Conservation (phyloP, 2,329 filamentous ascomycete species). For the Verticillium albo-atrum region DNA sequence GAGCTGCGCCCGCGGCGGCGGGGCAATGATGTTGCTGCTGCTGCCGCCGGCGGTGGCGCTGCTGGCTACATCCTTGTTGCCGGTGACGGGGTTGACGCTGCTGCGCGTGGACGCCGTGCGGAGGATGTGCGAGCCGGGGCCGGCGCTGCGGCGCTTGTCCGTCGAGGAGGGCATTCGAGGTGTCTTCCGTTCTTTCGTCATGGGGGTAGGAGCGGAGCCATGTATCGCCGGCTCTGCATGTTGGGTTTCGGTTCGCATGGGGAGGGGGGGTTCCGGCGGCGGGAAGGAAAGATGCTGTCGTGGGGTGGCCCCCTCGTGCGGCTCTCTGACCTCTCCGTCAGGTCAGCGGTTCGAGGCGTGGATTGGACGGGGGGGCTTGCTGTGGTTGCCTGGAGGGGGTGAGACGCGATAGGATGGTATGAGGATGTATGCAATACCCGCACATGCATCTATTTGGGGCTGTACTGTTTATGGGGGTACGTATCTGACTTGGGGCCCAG, state of each 20-base stretch:
- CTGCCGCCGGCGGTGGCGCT: slow-evolving; percentile 12
- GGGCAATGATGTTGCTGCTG: slow-evolving; percentile 28
- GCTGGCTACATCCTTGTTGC: slow-evolving; percentile 21
- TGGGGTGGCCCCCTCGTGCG: not conserved
- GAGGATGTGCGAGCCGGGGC: slow-evolving; percentile 20
- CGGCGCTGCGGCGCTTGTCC: slow-evolving; percentile 38
- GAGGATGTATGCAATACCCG: not conserved
- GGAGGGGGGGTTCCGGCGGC: not conserved
- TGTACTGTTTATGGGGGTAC: not conserved
- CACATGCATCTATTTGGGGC: not conserved
- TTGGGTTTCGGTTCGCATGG: slow-evolving; percentile 1
- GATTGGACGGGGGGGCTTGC: not conserved
- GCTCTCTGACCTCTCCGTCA: not conserved
- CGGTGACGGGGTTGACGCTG: slow-evolving; percentile 22
- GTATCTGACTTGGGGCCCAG: not conserved
- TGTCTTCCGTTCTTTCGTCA: slow-evolving; percentile 15
- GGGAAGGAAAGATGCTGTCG: not conserved
- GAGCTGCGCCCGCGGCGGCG: slow-evolving; percentile 34
- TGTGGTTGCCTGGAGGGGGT: not conserved
- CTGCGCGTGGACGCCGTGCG: slow-evolving; percentile 20
- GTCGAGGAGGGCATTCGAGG: slow-evolving; percentile 16
- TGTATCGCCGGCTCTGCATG: slow-evolving; percentile 9
- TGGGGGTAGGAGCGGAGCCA: slow-evolving; percentile 5
- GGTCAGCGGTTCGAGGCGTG: not conserved
- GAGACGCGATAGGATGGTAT: not conserved